Evolutionary conservation across 208 protist species (phyloP).

Genomic region (Crithidia bombi): DNA sequence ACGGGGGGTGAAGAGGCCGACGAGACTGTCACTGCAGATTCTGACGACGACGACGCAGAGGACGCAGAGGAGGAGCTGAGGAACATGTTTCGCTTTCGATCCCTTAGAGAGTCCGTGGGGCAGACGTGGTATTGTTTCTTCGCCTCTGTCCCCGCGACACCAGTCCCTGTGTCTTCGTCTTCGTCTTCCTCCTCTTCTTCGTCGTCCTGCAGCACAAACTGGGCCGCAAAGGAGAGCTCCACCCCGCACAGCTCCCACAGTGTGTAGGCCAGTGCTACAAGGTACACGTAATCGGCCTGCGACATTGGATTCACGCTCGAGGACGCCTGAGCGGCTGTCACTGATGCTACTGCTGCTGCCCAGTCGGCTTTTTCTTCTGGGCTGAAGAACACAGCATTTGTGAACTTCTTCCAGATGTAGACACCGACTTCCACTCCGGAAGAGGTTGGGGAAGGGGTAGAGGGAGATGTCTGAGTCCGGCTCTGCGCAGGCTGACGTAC

Average conservation of each 20-base stretch:
- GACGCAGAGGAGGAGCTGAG: constrained; percentile 31
- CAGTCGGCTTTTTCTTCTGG: constrained; percentile 15
- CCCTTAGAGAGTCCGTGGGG: background rate
- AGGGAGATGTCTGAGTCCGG: background rate
- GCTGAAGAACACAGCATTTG: constrained; percentile 31
- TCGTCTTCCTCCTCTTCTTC: constrained; percentile 24
- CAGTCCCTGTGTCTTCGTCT: background rate
- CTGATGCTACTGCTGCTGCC: background rate
- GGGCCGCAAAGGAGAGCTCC: constrained; percentile 11
- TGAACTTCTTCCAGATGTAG: constrained; percentile 35
- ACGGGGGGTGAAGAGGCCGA: background rate
- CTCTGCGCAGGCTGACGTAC: background rate
- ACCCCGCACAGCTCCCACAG: constrained; percentile 24
- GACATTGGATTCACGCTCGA: constrained; percentile 21
- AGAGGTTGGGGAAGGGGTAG: background rate
- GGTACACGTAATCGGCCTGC: constrained; percentile 23
- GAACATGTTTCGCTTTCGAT: constrained; percentile 22
- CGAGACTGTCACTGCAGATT: constrained; percentile 1
- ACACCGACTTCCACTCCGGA: background rate
- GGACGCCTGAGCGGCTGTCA: constrained; percentile 11
- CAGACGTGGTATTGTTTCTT: background rate
- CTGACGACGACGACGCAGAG: background rate
- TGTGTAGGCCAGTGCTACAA: constrained; percentile 26
- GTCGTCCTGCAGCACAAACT: constrained; percentile 26
- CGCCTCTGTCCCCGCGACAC: background rate